phyloP scores from a whole-genome alignment of 176 grass and related monocot species.

The Phragmites australis region DNA sequence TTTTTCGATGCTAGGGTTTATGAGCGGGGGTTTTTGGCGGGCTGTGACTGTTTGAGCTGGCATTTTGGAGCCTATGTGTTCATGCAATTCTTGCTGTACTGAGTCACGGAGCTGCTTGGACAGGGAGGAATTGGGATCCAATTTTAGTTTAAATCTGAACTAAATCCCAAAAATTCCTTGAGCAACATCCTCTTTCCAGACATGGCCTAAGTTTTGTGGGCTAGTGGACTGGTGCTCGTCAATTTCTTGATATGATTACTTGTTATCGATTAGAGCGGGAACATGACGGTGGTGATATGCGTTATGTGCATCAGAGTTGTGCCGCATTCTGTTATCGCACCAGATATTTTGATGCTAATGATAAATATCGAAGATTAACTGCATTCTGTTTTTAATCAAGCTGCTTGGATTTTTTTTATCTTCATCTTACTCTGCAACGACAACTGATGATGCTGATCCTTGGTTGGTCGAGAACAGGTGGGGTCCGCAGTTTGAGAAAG shows the following conservation, averaged over 20 bases:
- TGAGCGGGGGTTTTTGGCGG: constrained; percentile 8
- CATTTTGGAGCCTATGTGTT: neutral
- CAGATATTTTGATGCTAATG: neutral
- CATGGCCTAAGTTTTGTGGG: neutral
- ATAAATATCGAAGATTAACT: neutral
- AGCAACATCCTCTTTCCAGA: neutral
- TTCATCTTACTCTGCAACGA: neutral
- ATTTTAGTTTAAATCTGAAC: neutral
- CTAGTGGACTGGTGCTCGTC: neutral
- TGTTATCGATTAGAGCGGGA: neutral
- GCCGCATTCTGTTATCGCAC: neutral
- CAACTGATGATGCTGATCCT: constrained; percentile 29
- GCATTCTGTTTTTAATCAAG: constrained; percentile 1
- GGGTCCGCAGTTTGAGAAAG: constrained; percentile 77
- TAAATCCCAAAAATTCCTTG: neutral
- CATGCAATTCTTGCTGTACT: neutral
- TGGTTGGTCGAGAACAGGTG: constrained; percentile 57
- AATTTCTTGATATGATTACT: neutral
- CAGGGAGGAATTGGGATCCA: neutral
- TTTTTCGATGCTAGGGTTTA: constrained; percentile 50
- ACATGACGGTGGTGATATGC: neutral
- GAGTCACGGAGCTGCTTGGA: neutral
- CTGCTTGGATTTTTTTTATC: neutral
- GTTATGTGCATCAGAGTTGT: neutral
- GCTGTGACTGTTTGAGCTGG: constrained; percentile 12